Base-by-base conservation (phyloP, 2,329 filamentous ascomycete genomes). In the Aspergillus ochraceoroseus region DNA sequence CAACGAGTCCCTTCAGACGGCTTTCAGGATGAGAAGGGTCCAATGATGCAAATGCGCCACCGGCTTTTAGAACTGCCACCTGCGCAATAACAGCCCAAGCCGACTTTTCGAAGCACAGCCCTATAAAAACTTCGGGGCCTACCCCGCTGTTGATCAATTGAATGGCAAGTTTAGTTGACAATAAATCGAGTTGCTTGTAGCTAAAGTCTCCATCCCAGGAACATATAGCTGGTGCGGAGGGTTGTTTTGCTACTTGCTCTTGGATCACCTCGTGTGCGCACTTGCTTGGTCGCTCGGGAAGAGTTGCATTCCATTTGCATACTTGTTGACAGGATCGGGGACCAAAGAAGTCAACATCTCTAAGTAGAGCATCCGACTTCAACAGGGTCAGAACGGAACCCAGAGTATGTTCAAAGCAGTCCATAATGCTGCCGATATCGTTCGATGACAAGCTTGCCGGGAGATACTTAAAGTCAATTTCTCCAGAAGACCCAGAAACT, bases 381-480 rank as follows among this genome's bases (percentile, higher is more conserved):
- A 49, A 34, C 2, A 39, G 15, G 1, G 46, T 41, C 5, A 61
- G 44, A 3, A 65, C 42, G 6, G 60, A 57, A 4, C 52, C 40
- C 13, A 67, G 19, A 5, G 63, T 51, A 15, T 62, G 55, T 14
- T 59, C 51, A 14, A 65, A 67, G 8, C 58, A 55, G 30, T 59
- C 54, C 29, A 62, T 53, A 12, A 66, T 45, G 43, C 60, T 56
- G 5, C 51, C 49, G 3, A 57, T 53, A 17, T 64, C 55, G 15
- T 42, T 45, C 3, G 48, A 41, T 32, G 73, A 72, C 15, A 83
- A 66, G 14, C 72, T 62, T 28, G 70, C 66, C 0, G 71, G 68
- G n/a, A 76, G 68, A 3, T 66, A 62, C 22, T 71, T 71, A 14
- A 83, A 67, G 38, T 77, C 72, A 2, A 65, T 56, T 14, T 81